Evolutionary conservation across 306 rosid genomes (phyloP).

Genomic region (Gastrolobium villosum): DNA sequence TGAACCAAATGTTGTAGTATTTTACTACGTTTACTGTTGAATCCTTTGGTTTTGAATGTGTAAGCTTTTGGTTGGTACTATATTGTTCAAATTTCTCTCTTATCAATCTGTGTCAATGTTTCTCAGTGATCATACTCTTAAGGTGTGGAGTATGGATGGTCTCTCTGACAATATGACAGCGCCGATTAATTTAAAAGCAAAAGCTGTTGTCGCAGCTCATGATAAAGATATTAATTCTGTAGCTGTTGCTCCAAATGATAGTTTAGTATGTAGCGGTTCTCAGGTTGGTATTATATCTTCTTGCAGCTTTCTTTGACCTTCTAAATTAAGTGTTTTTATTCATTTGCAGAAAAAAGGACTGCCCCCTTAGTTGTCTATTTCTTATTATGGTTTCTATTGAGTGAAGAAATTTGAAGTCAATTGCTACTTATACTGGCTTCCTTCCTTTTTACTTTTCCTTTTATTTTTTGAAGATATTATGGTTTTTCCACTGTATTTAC

Average conservation of each 20-base stretch:
- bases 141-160: slow-evolving; percentile 88
- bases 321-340: slow-evolving; percentile 23
- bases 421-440: slow-evolving; percentile 17
- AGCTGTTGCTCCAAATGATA: slow-evolving; percentile 97
- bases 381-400: neutral
- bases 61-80: neutral
- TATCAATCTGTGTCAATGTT: slow-evolving; percentile 24
- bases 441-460: slow-evolving; percentile 8
- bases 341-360: slow-evolving; percentile 3
- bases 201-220: slow-evolving; percentile 95
- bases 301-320: slow-evolving; percentile 29
- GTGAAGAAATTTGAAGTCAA: neutral
- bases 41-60: neutral
- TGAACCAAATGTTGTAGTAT: slow-evolving; percentile 22
- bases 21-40: neutral
- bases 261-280: slow-evolving; percentile 95
- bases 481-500: slow-evolving; percentile 11
- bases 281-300: slow-evolving; percentile 70
- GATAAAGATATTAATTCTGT: slow-evolving; percentile 94
- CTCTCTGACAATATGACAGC: slow-evolving; percentile 55
- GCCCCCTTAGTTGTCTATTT: neutral
- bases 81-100: slow-evolving; percentile 36
- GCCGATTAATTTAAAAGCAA: slow-evolving; percentile 81
- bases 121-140: slow-evolving; percentile 88
- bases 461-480: neutral